Evolutionary conservation across 202 grass and related monocot genomes (phyloP), one percentile per base, ranked within the genome.

Genomic region (Setaria viridis): DNA sequence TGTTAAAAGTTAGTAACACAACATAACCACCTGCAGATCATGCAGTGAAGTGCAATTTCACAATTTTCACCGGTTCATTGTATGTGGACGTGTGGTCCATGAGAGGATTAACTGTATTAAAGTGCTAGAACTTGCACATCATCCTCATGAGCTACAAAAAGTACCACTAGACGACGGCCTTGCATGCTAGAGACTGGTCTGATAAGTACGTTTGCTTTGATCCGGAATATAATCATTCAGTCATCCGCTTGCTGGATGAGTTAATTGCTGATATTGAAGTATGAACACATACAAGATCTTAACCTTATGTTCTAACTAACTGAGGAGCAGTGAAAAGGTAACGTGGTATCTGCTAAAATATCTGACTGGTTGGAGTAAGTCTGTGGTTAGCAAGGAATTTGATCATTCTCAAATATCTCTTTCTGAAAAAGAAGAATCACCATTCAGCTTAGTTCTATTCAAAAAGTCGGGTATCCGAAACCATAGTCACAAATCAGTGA

Each of bases 251-350:
- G 14, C 33, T 87, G 76, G 33, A 57, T 49, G 76, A 54, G 62
- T 80, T 69, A 15, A 79, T 17, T 87, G 60, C 62, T 80, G 80
- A 84, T 74, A 79, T 72, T 70, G 84, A 87, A 87, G 80, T 90
- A 75, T 80, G 85, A 79, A 84, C 89, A 80, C 75, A 60, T 67
- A 51, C 20, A 7, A 50, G 12, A 54, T 55, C 32, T 48, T 54
- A 30, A 74, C 49, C 51, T 41, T 83, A 49, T 72, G 69, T 49
- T 72, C 29, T 11, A 80, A 29, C 78, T 53, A 89, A 50, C 62
- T 43, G 21, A 75, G 60, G 34, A 4, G 35, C 37, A 0, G 53
- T 21, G 51, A 90, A 69, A 6, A 55, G 42, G 14, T 48, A 41
- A n/a, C 21, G 29, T 64, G 19, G 47, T 67, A 58, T 29, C 65